A percentile compares a stretch with the other conserved stretches of the same genome.
Evolutionary conservation across 2,329 filamentous ascomycete species (phyloP).

Genomic region (Microcyclosporella mali): DNA sequence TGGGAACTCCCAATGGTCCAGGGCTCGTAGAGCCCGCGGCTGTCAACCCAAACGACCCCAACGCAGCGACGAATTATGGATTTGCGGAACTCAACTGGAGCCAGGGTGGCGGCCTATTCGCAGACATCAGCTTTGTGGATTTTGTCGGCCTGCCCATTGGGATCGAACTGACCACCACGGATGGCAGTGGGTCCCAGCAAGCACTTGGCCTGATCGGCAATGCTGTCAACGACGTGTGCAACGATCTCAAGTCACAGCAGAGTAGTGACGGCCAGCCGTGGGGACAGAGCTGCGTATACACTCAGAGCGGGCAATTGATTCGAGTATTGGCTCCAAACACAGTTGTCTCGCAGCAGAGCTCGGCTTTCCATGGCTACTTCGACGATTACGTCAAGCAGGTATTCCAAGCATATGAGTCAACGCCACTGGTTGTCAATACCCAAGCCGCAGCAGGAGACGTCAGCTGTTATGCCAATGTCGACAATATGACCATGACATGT

Average conservation of each 20-base stretch:
- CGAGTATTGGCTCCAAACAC: conserved; percentile 39
- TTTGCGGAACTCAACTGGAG: conserved; percentile 43
- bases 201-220: conserved; percentile 55
- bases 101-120: conserved; percentile 8
- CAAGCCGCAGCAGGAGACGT: conserved; percentile 54
- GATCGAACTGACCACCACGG: conserved; percentile 47
- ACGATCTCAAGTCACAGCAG: conserved; percentile 50
- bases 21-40: conserved; percentile 47
- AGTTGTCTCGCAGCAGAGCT: conserved; percentile 38
- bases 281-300: conserved; percentile 53
- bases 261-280: conserved; percentile 53
- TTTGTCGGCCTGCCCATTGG: conserved; percentile 42
- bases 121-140: conserved; percentile 15
- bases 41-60: conserved; percentile 34
- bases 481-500: conserved; percentile 36
- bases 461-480: conserved; percentile 40
- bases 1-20: conserved; percentile 30
- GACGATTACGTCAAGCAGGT: conserved; percentile 47
- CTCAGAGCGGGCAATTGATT: conserved; percentile 31
- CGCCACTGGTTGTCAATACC: conserved; percentile 56
- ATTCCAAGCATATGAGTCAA: conserved; percentile 43
- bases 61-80: conserved; percentile 37
- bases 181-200: conserved; percentile 37
- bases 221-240: conserved; percentile 52
- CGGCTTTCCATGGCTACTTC: conserved; percentile 47